These are phyloP conservation scores for Crithidia expoeki DNA, from an alignment of 208 protist genomes.

Conservation along the genomic window DNA sequence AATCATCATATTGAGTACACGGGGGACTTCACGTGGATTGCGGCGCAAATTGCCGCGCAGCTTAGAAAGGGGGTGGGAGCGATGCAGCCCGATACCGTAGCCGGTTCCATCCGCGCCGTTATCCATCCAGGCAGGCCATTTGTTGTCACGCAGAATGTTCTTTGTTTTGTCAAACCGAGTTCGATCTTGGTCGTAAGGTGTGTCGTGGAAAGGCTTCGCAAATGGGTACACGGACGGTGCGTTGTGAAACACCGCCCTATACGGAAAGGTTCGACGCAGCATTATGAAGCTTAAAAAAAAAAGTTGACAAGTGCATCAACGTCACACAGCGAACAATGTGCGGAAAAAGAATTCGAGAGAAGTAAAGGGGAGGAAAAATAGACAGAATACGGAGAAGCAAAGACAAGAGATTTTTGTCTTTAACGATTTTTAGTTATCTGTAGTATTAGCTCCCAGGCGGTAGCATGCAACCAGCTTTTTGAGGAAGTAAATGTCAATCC, in stretches of 20 bases:
- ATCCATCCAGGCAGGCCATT: conserved; percentile 90
- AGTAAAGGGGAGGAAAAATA: not conserved
- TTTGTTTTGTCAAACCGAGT: conserved; percentile 57
- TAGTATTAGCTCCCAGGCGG: too few species aligned
- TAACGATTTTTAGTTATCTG: too few species aligned
- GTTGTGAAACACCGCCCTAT: conserved; percentile 80
- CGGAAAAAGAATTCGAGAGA: too few species aligned
- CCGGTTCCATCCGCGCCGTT: conserved; percentile 85
- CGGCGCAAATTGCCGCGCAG: conserved; percentile 78
- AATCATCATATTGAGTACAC: conserved; percentile 90
- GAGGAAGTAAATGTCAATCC: not conserved
- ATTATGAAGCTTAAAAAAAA: conserved; percentile 29
- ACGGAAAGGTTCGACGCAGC: conserved; percentile 16
- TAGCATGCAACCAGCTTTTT: too few species aligned
- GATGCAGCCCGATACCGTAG: conserved; percentile 85
- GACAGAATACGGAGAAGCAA: too few species aligned
- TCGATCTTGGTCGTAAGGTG: conserved; percentile 84
- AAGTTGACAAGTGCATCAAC: not conserved
- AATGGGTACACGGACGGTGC: conserved; percentile 87
- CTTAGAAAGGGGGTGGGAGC: conserved; percentile 81
- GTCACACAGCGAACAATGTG: too few species aligned
- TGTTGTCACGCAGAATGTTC: conserved; percentile 36
- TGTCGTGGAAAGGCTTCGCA: conserved; percentile 88
- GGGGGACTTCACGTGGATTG: conserved; percentile 61
- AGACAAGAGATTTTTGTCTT: too few species aligned